Percentiles rank a stretch among this genome's conserved stretches.
phyloP scores from a whole-genome alignment of 805 yeast species.

The Saccharomyces cerevisiae region DNA sequence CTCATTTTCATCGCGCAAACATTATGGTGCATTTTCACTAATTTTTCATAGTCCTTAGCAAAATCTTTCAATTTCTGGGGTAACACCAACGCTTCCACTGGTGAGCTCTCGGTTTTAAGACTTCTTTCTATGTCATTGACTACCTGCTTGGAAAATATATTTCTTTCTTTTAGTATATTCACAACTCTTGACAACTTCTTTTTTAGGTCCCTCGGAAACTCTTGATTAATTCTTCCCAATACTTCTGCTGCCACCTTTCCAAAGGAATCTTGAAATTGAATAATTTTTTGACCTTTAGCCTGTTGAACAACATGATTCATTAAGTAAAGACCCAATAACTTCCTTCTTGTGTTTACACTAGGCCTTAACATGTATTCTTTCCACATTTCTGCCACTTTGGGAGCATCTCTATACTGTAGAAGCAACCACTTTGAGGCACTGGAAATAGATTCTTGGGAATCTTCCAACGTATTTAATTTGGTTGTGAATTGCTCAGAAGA shows the following conservation, averaged over 20 bases:
- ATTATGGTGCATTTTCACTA: constrained; percentile 18
- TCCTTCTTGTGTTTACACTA: constrained; percentile 24
- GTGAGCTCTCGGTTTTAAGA: constrained; percentile 12
- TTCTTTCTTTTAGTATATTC: constrained; percentile 58
- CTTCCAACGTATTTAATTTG: constrained; percentile 24
- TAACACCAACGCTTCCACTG: constrained; percentile 17
- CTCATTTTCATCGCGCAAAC: constrained; percentile 20
- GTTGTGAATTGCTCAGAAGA: constrained; percentile 22
- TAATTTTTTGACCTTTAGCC: constrained; percentile 25
- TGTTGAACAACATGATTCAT: constrained; percentile 31
- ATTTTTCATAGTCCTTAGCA: constrained; percentile 16
- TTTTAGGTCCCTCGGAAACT: constrained; percentile 36
- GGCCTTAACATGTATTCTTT: constrained; percentile 18
- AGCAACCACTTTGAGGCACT: constrained; percentile 29
- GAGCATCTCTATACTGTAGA: constrained; percentile 21
- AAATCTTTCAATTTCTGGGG: constrained; percentile 31
- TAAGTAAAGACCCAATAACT: constrained; percentile 24
- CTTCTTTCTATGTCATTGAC: constrained; percentile 25
- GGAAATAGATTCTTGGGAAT: constrained; percentile 30
- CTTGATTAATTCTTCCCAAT: constrained; percentile 30
- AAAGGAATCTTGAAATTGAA: constrained; percentile 24
- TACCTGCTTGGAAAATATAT: constrained; percentile 37
- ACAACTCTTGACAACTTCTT: constrained; percentile 50
- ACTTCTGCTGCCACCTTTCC: constrained; percentile 28
- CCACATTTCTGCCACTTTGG: constrained; percentile 23